These are phyloP conservation scores for Aspergillus ruber DNA, from an alignment of 2,329 filamentous ascomycete genomes.

Conservation along the genomic window DNA sequence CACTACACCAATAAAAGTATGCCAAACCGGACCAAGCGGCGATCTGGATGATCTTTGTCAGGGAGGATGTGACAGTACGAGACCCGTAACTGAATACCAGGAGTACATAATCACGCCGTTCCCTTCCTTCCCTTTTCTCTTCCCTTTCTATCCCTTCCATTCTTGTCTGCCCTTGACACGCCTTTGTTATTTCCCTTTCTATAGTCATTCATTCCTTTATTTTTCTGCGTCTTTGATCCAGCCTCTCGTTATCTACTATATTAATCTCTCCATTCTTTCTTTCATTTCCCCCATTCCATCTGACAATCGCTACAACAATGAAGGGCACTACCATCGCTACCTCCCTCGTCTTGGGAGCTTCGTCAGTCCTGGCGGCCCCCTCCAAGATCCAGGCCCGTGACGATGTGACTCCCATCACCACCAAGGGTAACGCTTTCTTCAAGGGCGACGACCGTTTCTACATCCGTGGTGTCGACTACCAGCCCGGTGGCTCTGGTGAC, in stretches of 20 bases:
- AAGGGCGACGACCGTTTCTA: slow-evolving; percentile 53
- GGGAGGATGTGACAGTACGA: too few species aligned
- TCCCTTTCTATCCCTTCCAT: slow-evolving; percentile 3
- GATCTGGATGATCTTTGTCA: not conserved
- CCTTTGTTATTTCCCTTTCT: slow-evolving; percentile 3
- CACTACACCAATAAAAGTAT: too few species aligned
- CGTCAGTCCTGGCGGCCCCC: slow-evolving; percentile 41
- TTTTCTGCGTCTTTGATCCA: slow-evolving; percentile 16
- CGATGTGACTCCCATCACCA: slow-evolving; percentile 50
- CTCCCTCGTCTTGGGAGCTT: slow-evolving; percentile 41
- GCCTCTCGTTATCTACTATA: slow-evolving; percentile 17
- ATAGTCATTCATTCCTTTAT: slow-evolving; percentile 11
- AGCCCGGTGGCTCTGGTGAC: slow-evolving; percentile 58
- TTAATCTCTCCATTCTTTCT: slow-evolving; percentile 9
- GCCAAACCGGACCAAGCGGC: not conserved
- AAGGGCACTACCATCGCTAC: slow-evolving; percentile 47
- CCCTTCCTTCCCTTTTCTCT: not conserved
- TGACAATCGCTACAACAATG: slow-evolving; percentile 37
- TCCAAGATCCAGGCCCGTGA: slow-evolving; percentile 33
- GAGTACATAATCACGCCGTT: too few species aligned
- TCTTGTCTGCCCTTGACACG: not conserved
- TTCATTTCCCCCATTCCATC: slow-evolving; percentile 1
- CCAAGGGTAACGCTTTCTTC: slow-evolving; percentile 63
- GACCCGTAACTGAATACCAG: too few species aligned
- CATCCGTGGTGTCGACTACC: slow-evolving; percentile 55